Conservation (phyloP, 495 filamentous ascomycete species). For the Aspergillus carlsbadensis region DNA sequence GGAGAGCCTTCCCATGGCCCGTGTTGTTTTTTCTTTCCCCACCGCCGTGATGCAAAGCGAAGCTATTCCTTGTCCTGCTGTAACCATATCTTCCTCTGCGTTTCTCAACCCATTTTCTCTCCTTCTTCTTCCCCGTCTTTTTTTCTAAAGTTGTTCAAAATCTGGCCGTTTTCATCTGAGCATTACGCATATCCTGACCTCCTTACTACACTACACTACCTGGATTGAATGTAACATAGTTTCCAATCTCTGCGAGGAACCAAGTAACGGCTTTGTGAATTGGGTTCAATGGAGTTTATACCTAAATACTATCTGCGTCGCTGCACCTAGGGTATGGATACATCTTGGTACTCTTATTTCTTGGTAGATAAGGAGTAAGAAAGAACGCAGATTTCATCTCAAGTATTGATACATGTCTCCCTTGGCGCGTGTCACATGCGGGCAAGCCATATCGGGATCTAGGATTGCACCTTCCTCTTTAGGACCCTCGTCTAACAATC, state of each 20-base stretch:
- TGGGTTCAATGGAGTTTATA: background rate
- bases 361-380: too few relatives aligned
- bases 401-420: too few relatives aligned
- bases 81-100: conserved; percentile 1
- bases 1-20: background rate
- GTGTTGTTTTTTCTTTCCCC: background rate
- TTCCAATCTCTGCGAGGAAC: background rate
- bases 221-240: conserved; percentile 5
- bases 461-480: too few relatives aligned
- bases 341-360: too few relatives aligned
- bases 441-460: too few relatives aligned
- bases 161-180: background rate
- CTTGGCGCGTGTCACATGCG: too few relatives aligned
- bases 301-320: background rate
- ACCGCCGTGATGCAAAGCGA: background rate
- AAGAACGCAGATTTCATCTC: too few relatives aligned
- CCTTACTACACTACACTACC: too few relatives aligned
- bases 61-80: background rate
- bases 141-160: background rate
- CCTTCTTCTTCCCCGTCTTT: background rate
- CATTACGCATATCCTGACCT: too few relatives aligned
- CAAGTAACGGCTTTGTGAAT: background rate
- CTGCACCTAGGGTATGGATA: too few relatives aligned
- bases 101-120: background rate
- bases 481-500: too few relatives aligned